A percentile compares a stretch with the other conserved stretches of the same genome.
phyloP scores from a whole-genome alignment of 2,329 filamentous ascomycete species.

The Apiospora phragmitis region DNA sequence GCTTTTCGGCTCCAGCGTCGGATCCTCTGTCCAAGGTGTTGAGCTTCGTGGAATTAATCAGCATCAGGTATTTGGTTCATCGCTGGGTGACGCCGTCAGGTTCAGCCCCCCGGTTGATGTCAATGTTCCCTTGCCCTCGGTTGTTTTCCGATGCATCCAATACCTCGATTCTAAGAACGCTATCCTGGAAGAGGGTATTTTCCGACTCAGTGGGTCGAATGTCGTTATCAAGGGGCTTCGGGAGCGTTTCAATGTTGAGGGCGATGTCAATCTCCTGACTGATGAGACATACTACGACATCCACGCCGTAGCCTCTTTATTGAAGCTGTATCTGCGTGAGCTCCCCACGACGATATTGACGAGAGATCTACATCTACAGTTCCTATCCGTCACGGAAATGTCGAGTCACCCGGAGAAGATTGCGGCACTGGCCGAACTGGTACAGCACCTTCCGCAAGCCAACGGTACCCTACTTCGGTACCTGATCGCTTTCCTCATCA shows the following conservation, averaged over 20 bases:
- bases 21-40: slow-evolving; percentile 39
- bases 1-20: slow-evolving; percentile 50
- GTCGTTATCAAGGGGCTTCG: slow-evolving; percentile 87
- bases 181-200: slow-evolving; percentile 87
- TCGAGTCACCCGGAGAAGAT: slow-evolving; percentile 76
- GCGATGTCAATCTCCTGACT: slow-evolving; percentile 82
- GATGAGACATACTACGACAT: slow-evolving; percentile 92
- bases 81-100: slow-evolving; percentile 82
- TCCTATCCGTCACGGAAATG: slow-evolving; percentile 81
- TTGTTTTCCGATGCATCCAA: slow-evolving; percentile 93
- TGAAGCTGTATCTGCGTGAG: slow-evolving; percentile 93
- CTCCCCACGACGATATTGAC: slow-evolving; percentile 90
- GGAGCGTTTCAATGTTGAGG: slow-evolving; percentile 90
- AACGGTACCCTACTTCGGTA: slow-evolving; percentile 84
- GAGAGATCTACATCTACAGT: slow-evolving; percentile 85
- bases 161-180: slow-evolving; percentile 85
- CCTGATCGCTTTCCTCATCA: slow-evolving; percentile 83
- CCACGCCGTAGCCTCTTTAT: slow-evolving; percentile 88
- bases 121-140: slow-evolving; percentile 78
- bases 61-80: slow-evolving; percentile 79
- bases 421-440: slow-evolving; percentile 71
- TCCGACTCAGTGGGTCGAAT: slow-evolving; percentile 95
- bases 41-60: slow-evolving; percentile 30
- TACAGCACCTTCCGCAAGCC: slow-evolving; percentile 74
- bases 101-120: slow-evolving; percentile 73